These are phyloP conservation scores for Calonectria multiphialidica DNA, from an alignment of 2,329 filamentous ascomycete genomes.

Conservation along the genomic window DNA sequence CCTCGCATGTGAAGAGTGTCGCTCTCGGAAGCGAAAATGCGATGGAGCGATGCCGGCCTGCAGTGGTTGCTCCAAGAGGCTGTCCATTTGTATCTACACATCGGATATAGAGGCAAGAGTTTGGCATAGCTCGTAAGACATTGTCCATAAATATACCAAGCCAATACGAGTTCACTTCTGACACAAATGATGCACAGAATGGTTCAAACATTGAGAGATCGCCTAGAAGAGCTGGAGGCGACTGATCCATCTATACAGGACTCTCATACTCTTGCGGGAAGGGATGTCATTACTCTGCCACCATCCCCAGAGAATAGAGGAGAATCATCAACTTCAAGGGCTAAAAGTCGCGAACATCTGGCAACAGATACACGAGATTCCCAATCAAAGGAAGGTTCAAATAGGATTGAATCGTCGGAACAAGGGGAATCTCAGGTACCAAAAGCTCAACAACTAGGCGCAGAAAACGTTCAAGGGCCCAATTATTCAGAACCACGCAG, in stretches of 20 bases:
- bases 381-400: not conserved
- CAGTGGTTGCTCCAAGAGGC: not conserved
- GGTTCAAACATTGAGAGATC: not conserved
- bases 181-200: not conserved
- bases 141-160: too few relatives aligned
- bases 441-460: not conserved
- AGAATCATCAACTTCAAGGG: not conserved
- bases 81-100: not conserved
- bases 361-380: not conserved
- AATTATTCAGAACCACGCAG: not conserved
- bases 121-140: not conserved
- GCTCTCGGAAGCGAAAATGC: not conserved
- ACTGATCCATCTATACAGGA: not conserved
- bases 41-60: not conserved
- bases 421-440: not conserved
- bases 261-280: too few relatives aligned
- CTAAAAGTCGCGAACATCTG: not conserved
- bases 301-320: not conserved
- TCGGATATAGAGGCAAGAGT: not conserved
- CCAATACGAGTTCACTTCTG: not conserved
- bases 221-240: not conserved
- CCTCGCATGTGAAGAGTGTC: not conserved
- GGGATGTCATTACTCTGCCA: not conserved
- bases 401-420: not conserved
- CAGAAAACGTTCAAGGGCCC: not conserved